phyloP scores from a whole-genome alignment of 768 basidiomycete species.

The Rhodotorula paludigena region DNA sequence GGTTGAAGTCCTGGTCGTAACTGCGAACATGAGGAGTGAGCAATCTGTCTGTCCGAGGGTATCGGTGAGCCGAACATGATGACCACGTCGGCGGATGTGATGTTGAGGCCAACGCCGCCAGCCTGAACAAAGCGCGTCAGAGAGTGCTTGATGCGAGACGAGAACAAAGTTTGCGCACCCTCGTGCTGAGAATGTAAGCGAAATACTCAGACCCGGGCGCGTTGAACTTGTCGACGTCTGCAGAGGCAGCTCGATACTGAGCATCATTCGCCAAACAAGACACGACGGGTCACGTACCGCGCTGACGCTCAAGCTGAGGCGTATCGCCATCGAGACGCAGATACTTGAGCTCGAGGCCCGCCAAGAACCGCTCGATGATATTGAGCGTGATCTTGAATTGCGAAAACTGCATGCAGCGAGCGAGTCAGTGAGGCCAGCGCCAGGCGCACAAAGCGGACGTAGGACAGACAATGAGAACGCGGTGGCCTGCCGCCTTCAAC shows the following conservation, averaged over 20 bases:
- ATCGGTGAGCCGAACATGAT: constrained; percentile 53
- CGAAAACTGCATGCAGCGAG: constrained; percentile 29
- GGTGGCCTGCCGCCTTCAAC: constrained; percentile 83
- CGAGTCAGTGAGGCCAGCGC: fast-evolving
- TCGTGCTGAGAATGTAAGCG: constrained; percentile 69
- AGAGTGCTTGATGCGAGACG: background rate
- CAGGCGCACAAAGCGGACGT: background rate
- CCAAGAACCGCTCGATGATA: constrained; percentile 93
- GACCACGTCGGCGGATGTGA: constrained; percentile 86
- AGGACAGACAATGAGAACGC: constrained; percentile 72
- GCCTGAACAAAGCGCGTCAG: constrained; percentile 58
- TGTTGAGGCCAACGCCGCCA: constrained; percentile 77
- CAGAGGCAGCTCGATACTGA: constrained; percentile 76
- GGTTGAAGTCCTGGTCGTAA: constrained; percentile 96
- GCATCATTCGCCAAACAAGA: too few relatives aligned
- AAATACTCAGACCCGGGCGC: constrained; percentile 76
- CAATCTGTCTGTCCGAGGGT: fast-evolving
- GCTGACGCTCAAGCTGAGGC: constrained; percentile 72
- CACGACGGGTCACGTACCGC: too few relatives aligned
- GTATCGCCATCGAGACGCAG: constrained; percentile 67
- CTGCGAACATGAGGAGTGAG: background rate
- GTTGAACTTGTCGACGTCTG: constrained; percentile 88
- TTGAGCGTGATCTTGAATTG: constrained; percentile 99
- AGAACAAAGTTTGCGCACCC: background rate
- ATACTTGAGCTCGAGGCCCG: constrained; percentile 58